These are phyloP conservation scores for Saturnispora quitensis DNA, from an alignment of 805 yeast genomes.

Conservation along the genomic window DNA sequence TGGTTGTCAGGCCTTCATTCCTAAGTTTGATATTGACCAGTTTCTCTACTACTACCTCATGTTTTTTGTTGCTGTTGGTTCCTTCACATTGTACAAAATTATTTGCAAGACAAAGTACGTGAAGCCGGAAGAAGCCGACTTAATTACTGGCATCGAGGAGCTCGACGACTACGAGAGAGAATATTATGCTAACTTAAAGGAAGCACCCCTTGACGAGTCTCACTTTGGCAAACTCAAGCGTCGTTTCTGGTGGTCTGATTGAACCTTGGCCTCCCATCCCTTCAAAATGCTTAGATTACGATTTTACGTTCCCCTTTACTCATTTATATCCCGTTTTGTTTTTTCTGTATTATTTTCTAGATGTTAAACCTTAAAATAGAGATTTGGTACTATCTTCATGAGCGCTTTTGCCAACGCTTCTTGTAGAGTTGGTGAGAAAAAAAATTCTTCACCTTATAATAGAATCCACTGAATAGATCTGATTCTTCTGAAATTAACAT, in stretches of 20 bases:
- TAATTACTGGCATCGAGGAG: constrained; percentile 36
- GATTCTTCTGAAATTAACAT: constrained; percentile 9
- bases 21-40: constrained; percentile 30
- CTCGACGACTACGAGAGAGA: constrained; percentile 40
- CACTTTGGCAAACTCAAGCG: not conserved
- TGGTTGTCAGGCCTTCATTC: constrained; percentile 35
- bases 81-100: constrained; percentile 31
- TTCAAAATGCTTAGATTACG: not conserved
- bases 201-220: not conserved
- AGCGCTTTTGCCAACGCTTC: not conserved
- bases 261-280: not conserved
- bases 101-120: constrained; percentile 31
- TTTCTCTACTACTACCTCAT: constrained; percentile 38
- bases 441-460: not conserved
- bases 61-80: constrained; percentile 32
- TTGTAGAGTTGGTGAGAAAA: not conserved
- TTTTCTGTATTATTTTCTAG: not conserved
- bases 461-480: not conserved
- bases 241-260: constrained; percentile 5
- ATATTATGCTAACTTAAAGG: constrained; percentile 16
- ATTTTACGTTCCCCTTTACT: not conserved
- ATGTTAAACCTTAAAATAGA: not conserved
- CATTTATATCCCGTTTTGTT: not conserved
- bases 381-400: not conserved
- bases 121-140: constrained; percentile 38